Conservation (phyloP, 2,329 filamentous ascomycete species). For the Fusarium floridanum region DNA sequence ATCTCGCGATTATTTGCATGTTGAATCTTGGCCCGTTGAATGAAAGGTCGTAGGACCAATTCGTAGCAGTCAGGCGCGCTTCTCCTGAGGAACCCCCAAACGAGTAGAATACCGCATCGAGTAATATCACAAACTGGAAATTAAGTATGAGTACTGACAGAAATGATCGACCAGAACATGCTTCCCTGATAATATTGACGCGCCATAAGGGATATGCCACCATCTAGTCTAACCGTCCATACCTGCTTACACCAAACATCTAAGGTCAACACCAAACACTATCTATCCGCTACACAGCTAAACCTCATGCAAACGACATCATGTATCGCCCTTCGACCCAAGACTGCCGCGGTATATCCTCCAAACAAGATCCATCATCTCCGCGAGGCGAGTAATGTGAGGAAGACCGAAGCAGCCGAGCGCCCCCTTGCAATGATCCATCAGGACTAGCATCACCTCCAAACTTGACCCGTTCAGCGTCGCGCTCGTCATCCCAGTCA, state of each 20-base stretch:
- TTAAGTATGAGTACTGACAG: neutral
- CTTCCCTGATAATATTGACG: conserved; percentile 1
- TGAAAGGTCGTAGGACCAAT: neutral
- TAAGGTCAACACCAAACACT: neutral
- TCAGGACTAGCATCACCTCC: conserved; percentile 54
- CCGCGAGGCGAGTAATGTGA: conserved; percentile 56
- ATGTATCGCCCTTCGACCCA: conserved; percentile 35
- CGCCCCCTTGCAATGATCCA: conserved; percentile 51
- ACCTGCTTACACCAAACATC: neutral
- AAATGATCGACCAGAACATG: neutral
- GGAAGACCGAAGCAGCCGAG: conserved; percentile 45
- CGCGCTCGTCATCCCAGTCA: conserved; percentile 56
- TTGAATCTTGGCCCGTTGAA: neutral
- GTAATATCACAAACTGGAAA: neutral
- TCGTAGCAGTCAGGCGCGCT: neutral
- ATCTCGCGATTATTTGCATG: neutral
- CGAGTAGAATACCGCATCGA: neutral
- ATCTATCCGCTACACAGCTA: conserved; percentile 2
- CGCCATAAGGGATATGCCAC: neutral
- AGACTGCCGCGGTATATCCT: conserved; percentile 43
- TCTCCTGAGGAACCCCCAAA: neutral
- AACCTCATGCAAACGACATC: conserved; percentile 22
- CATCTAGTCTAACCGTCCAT: neutral
- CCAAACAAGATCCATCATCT: conserved; percentile 54
- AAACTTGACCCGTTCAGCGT: conserved; percentile 48